Percentiles rank a stretch among this genome's conserved stretches.
Conservation (phyloP, 768 basidiomycete genomes). For the Pulveroboletus sp. region DNA sequence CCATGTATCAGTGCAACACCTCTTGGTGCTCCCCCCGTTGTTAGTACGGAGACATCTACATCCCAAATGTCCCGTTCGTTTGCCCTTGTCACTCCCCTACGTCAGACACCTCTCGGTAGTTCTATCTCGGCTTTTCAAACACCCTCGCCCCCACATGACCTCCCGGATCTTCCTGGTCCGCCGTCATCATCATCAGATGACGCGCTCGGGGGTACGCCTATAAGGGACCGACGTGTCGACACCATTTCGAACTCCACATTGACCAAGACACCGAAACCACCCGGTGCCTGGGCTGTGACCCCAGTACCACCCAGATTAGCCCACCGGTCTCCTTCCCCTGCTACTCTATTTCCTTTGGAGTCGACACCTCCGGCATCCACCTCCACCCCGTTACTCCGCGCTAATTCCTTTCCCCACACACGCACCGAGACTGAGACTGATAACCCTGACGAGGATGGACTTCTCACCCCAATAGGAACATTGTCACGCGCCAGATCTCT, state of each 20-base stretch:
- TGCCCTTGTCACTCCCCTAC: constrained; percentile 45
- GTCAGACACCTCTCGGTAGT: constrained; percentile 35
- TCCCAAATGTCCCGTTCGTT: constrained; percentile 16
- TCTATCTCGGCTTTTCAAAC: constrained; percentile 52
- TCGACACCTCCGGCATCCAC: constrained; percentile 23
- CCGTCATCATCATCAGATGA: constrained; percentile 53
- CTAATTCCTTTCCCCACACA: constrained; percentile 9
- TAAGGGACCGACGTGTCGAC: constrained; percentile 14
- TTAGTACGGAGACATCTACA: background rate
- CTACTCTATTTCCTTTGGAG: constrained; percentile 17
- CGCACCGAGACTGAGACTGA: constrained; percentile 16
- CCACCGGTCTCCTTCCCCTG: constrained; percentile 16
- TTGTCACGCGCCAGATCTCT: constrained; percentile 45
- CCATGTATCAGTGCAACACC: constrained; percentile 20
- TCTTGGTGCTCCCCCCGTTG: constrained; percentile 21
- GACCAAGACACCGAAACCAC: constrained; percentile 43
- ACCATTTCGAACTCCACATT: constrained; percentile 27
- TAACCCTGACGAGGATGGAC: constrained; percentile 20
- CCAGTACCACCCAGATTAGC: constrained; percentile 27
- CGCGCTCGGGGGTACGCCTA: constrained; percentile 26
- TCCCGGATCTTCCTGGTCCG: constrained; percentile 65
- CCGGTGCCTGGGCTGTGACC: constrained; percentile 43
- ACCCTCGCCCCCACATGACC: constrained; percentile 55
- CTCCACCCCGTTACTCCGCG: constrained; percentile 24
- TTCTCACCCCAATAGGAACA: constrained; percentile 44